Evolutionary conservation across 495 filamentous ascomycete genomes (phyloP).

Genomic region (Cercophora sp.): DNA sequence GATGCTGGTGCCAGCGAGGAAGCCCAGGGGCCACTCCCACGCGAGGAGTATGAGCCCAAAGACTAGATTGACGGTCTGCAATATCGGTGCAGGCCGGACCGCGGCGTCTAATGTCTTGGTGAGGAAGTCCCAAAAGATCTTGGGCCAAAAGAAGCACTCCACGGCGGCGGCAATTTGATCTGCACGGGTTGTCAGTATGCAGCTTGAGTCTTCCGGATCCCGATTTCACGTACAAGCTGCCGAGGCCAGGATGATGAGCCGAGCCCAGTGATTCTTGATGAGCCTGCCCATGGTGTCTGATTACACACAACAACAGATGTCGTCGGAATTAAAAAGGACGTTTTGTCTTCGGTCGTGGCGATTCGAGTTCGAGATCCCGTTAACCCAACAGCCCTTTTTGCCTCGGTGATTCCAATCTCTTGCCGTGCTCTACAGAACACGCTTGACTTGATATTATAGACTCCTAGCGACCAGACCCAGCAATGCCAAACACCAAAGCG

Average conservation of each 20-base stretch:
- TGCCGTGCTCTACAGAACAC: constrained; percentile 22
- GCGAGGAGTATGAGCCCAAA: constrained; percentile 74
- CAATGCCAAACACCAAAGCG: constrained; percentile 19
- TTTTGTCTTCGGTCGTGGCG: neutral
- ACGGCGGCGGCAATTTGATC: constrained; percentile 85
- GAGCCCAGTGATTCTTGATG: constrained; percentile 99
- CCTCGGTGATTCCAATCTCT: constrained; percentile 21
- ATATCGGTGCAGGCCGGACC: constrained; percentile 80
- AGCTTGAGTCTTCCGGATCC: neutral
- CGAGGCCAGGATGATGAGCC: constrained; percentile 84
- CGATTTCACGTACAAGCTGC: constrained; percentile 63
- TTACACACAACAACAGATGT: constrained; percentile 7
- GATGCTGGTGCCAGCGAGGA: constrained; percentile 61
- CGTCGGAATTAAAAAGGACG: constrained; percentile 13
- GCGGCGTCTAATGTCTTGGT: constrained; percentile 85
- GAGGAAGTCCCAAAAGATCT: constrained; percentile 97
- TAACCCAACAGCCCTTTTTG: constrained; percentile 5
- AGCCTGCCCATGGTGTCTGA: constrained; percentile 76
- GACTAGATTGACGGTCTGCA: constrained; percentile 94
- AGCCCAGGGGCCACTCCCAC: constrained; percentile 85
- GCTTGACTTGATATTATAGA: constrained; percentile 1
- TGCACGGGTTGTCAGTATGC: constrained; percentile 20
- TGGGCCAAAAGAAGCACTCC: constrained; percentile 95
- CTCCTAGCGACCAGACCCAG: constrained; percentile 2
- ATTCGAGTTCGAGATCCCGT: neutral